Base-by-base conservation (phyloP, 495 filamentous ascomycete genomes). In the Hypoxylon fuscum region DNA sequence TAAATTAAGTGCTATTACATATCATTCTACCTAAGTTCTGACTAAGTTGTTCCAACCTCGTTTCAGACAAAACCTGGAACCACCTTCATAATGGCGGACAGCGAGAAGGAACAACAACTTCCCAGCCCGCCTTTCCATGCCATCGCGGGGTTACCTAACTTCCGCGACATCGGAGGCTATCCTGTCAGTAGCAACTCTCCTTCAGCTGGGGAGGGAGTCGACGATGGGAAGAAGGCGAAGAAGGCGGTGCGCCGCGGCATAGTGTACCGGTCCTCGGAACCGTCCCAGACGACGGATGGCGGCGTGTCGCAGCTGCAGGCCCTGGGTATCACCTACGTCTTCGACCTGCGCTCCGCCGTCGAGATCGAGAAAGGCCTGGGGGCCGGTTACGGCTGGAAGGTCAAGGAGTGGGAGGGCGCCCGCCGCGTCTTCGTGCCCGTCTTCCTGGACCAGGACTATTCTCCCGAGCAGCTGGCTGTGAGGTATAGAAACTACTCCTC, bases 81-180 rank as follows among this genome's bases (percentile, higher is more conserved):
- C n/a, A 37, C 34, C 1, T 37, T 32, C 12, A 51, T 10, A 23
- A 57, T 54, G 63, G 43, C 51, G 2, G 57, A 48, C 14, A 21
- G 1, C 14, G n/a, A n/a, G n/a, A n/a, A n/a, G n/a, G 43, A 59
- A 29, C 6, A 35, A n/a, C 5, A 11, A 3, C 64, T 73, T 1
- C 78, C 76, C n/a, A 70, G 69, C 9, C 76, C 78, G 0, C 86
- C 85, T 23, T 88, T 88, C 70, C 62, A 83, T 50, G 29, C 64
- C 11, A 71, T 85, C 23, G 72, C 76, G 0, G 83, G 84, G 0
- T 73, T 88, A 43, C 71, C 71, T 51, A 89, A 90, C 65, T 79
- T 90, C 62, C 79, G 87, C 43, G 84, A 87, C 48, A 66, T 85
- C 1, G 85, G 85, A 51, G 84, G 81, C 15, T 83, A 84, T 62